A percentile compares a stretch with the other conserved stretches of the same genome.
phyloP scores from a whole-genome alignment of 164 flowering plant genomes.

The Chimonanthus salicifolius region DNA sequence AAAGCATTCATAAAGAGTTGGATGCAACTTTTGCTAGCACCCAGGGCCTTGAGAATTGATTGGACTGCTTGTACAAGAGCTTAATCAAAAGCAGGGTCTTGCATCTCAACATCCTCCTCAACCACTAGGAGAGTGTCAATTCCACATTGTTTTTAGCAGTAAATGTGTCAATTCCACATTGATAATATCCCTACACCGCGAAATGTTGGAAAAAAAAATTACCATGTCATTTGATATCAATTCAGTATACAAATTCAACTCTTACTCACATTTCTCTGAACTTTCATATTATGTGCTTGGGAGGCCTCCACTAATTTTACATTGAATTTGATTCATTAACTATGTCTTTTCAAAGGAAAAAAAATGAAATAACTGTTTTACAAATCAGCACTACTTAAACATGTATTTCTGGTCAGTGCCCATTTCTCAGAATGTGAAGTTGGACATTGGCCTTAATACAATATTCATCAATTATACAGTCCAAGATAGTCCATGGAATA shows the following conservation, averaged over 20 bases:
- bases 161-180: not conserved
- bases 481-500: too few relatives aligned
- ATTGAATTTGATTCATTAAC: too few relatives aligned
- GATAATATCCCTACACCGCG: not conserved
- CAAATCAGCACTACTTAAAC: too few relatives aligned
- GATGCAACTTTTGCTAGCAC: conserved; percentile 42
- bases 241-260: not conserved
- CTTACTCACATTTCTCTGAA: not conserved
- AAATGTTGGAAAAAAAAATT: too few relatives aligned
- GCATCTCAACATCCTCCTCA: conserved; percentile 19
- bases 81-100: conserved; percentile 54
- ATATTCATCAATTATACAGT: too few relatives aligned
- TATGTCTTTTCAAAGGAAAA: too few relatives aligned
- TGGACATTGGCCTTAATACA: too few relatives aligned
- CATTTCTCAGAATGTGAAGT: too few relatives aligned
- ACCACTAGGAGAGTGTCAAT: too few relatives aligned
- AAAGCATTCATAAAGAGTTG: conserved; percentile 34
- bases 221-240: not conserved
- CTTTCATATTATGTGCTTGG: not conserved
- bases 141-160: too few relatives aligned
- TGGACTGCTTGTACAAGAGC: conserved; percentile 44
- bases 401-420: too few relatives aligned
- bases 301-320: not conserved
- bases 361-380: too few relatives aligned
- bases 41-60: conserved; percentile 40